phyloP scores from a whole-genome alignment of 352 stramenopile species.

The Globisporangium spinosum region DNA sequence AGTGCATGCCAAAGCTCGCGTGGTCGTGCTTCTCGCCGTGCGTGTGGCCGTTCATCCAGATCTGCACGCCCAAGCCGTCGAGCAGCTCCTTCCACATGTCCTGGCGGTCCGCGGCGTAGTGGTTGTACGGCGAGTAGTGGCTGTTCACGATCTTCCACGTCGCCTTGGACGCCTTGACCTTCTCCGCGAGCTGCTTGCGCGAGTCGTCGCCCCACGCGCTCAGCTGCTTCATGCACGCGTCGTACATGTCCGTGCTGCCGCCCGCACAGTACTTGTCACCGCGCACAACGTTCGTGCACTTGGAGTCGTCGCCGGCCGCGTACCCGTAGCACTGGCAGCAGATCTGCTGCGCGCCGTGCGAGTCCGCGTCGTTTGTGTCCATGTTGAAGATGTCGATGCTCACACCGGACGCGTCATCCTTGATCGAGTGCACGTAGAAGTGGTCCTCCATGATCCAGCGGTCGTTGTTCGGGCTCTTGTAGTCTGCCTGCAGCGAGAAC shows the following conservation, averaged over 20 bases:
- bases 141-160: slow-evolving; percentile 87
- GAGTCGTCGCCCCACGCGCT: slow-evolving; percentile 69
- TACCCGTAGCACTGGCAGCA: slow-evolving; percentile 87
- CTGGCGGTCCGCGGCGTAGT: slow-evolving; percentile 56
- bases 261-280: slow-evolving; percentile 52
- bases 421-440: slow-evolving; percentile 77
- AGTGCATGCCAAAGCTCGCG: slow-evolving; percentile 50
- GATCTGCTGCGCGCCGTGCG: slow-evolving; percentile 62
- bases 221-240: slow-evolving; percentile 61
- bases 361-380: slow-evolving; percentile 73
- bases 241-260: slow-evolving; percentile 50
- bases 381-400: slow-evolving; percentile 87
- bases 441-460: slow-evolving; percentile 81
- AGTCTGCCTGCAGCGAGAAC: slow-evolving; percentile 70
- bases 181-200: slow-evolving; percentile 42
- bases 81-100: slow-evolving; percentile 62
- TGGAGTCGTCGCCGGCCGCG: slow-evolving; percentile 37
- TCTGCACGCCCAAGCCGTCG: slow-evolving; percentile 41
- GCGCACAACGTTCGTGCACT: slow-evolving; percentile 46
- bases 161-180: slow-evolving; percentile 55
- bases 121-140: slow-evolving; percentile 76
- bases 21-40: slow-evolving; percentile 80
- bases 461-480: slow-evolving; percentile 75
- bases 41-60: slow-evolving; percentile 74
- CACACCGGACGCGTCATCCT: slow-evolving; percentile 48